Conservation (phyloP, 2,329 filamentous ascomycete species). For the Raffaelea albimanens region DNA sequence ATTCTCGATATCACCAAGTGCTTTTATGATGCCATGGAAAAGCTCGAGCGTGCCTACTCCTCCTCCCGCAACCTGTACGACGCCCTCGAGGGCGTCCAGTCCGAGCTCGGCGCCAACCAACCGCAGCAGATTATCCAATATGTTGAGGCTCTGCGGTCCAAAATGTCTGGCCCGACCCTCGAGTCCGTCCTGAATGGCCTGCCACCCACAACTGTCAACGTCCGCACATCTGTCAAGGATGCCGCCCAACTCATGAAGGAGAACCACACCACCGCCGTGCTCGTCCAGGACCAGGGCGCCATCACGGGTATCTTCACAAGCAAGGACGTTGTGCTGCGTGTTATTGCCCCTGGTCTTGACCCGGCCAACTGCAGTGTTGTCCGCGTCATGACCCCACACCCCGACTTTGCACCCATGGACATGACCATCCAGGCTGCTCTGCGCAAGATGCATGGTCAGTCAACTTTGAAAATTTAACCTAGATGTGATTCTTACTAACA, state of each 20-base stretch:
- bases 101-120: slow-evolving; percentile 88
- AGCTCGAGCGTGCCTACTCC: slow-evolving; percentile 92
- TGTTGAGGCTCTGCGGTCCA: slow-evolving; percentile 85
- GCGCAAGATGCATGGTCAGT: slow-evolving; percentile 95
- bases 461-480: neutral
- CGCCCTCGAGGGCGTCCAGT: slow-evolving; percentile 94
- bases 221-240: slow-evolving; percentile 92
- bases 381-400: slow-evolving; percentile 97
- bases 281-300: slow-evolving; percentile 92
- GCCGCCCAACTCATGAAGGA: slow-evolving; percentile 96
- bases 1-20: slow-evolving; percentile 98
- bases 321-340: slow-evolving; percentile 95
- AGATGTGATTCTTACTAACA: slow-evolving; percentile 8
- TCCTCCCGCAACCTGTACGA: slow-evolving; percentile 98
- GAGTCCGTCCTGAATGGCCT: slow-evolving; percentile 89
- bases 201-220: slow-evolving; percentile 88
- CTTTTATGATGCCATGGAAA: slow-evolving; percentile 99
- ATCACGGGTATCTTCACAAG: slow-evolving; percentile 99
- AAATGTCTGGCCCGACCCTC: slow-evolving; percentile 96
- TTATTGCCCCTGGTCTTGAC: slow-evolving; percentile 93
- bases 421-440: slow-evolving; percentile 98
- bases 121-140: slow-evolving; percentile 99
- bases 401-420: slow-evolving; percentile 95
- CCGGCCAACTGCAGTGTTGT: slow-evolving; percentile 94
- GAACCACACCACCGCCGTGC: slow-evolving; percentile 91